These are phyloP conservation scores for Mrakia blollopis DNA, from an alignment of 768 basidiomycete species.

Conservation along the genomic window DNA sequence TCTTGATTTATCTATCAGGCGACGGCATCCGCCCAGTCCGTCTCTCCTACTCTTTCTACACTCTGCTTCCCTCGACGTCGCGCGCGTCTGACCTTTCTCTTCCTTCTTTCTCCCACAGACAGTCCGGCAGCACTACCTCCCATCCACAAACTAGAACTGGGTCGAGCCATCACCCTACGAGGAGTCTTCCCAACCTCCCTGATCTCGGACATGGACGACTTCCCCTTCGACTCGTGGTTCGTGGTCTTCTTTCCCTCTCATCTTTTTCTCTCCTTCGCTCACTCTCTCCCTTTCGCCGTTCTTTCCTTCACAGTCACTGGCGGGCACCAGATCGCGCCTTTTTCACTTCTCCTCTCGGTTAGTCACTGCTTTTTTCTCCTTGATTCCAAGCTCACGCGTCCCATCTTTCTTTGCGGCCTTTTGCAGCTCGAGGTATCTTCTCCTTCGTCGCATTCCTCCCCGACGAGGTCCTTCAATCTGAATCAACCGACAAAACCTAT, in stretches of 20 bases:
- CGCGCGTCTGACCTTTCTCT: background rate
- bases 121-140: background rate
- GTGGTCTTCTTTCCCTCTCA: background rate
- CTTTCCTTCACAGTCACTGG: conserved; percentile 11
- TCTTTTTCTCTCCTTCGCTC: background rate
- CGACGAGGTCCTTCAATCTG: background rate
- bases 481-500: background rate
- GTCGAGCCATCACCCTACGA: conserved; percentile 12
- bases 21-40: conserved; percentile 5
- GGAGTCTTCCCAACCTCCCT: conserved; percentile 2
- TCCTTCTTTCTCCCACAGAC: background rate
- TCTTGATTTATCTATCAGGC: background rate
- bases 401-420: no score
- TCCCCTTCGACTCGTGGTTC: conserved; percentile 11
- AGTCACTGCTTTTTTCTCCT: no score
- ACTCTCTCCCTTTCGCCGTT: background rate
- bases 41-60: background rate
- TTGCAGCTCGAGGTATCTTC: conserved; percentile 12
- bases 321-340: conserved; percentile 17
- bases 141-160: background rate
- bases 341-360: conserved; percentile 10
- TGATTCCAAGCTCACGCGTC: no score
- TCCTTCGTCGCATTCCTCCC: conserved; percentile 22
- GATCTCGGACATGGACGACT: background rate
- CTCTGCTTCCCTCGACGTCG: background rate